A percentile compares a stretch with the other conserved stretches of the same genome.
Evolutionary conservation across 2,329 filamentous ascomycete species (phyloP).

Genomic region (Ophiostoma perfectum): DNA sequence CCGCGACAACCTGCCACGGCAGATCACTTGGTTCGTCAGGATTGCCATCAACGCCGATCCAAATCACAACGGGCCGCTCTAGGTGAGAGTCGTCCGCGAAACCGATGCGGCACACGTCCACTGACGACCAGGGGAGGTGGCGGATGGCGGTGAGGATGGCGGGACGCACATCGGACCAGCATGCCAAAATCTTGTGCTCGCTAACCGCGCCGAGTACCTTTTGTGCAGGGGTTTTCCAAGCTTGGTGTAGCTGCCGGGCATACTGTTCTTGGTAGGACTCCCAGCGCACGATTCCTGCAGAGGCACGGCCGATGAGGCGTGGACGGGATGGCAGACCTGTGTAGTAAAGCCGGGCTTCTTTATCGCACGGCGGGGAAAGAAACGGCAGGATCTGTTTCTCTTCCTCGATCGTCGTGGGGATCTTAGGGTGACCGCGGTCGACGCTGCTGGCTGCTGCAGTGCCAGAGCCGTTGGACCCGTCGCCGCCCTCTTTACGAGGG

Average conservation of each 20-base stretch:
- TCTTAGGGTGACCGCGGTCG: no score
- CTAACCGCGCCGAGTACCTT: neutral
- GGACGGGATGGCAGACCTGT: neutral
- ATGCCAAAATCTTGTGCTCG: neutral
- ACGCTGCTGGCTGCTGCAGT: no score
- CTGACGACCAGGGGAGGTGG: neutral
- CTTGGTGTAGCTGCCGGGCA: no score
- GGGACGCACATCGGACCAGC: neutral
- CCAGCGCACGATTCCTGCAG: neutral
- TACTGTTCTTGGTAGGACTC: neutral
- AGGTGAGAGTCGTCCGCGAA: neutral
- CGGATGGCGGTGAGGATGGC: neutral
- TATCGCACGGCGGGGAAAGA: neutral
- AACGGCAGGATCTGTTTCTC: neutral
- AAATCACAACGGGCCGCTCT: neutral
- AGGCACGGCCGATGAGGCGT: neutral
- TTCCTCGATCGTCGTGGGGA: no score
- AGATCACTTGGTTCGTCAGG: neutral
- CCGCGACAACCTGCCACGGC: neutral
- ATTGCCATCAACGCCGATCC: neutral
- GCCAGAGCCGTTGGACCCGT: no score
- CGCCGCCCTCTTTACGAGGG: no score
- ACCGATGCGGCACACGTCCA: neutral
- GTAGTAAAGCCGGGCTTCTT: neutral
- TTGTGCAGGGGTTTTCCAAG: neutral